Conservation (phyloP, 495 filamentous ascomycete species). For the Xylaria curta region DNA sequence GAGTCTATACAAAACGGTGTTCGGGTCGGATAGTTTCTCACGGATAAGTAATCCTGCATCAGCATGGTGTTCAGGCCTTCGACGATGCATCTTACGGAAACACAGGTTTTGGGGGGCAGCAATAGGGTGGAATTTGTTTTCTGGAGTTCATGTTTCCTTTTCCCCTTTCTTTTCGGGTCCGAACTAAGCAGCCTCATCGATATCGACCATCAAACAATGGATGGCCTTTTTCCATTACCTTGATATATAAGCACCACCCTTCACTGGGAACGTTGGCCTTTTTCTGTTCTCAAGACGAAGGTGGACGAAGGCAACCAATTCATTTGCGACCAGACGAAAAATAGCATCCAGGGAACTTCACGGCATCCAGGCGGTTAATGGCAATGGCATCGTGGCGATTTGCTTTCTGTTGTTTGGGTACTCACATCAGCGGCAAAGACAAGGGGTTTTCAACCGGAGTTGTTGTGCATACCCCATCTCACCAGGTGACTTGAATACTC, state of each 20-base stretch:
- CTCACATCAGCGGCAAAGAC: constrained; percentile 12
- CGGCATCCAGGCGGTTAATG: constrained; percentile 34
- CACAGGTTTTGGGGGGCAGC: constrained; percentile 32
- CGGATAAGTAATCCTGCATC: constrained; percentile 44
- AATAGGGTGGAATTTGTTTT: constrained; percentile 36
- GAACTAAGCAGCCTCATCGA: constrained; percentile 29
- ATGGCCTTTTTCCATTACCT: constrained; percentile 2
- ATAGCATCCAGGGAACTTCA: constrained; percentile 25
- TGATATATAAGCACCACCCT: constrained; percentile 8
- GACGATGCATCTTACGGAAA: constrained; percentile 39
- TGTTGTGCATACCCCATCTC: constrained; percentile 22
- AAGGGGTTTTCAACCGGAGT: constrained; percentile 25
- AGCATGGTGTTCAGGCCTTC: constrained; percentile 48
- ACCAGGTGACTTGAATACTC: constrained; percentile 19
- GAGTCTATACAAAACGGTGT: constrained; percentile 34
- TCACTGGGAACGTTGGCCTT: not conserved
- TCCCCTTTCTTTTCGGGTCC: constrained; percentile 29
- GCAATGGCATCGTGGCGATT: constrained; percentile 34
- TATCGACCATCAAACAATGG: constrained; percentile 28
- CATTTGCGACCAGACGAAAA: constrained; percentile 11
- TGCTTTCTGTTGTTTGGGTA: constrained; percentile 31
- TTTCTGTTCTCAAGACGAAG: not conserved
- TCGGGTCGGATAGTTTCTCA: constrained; percentile 41
- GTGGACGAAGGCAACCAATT: constrained; percentile 10
- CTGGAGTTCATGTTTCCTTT: constrained; percentile 39